Evolutionary conservation across 2,329 filamentous ascomycete species (phyloP).

Genomic region (Diaporthe vexans): DNA sequence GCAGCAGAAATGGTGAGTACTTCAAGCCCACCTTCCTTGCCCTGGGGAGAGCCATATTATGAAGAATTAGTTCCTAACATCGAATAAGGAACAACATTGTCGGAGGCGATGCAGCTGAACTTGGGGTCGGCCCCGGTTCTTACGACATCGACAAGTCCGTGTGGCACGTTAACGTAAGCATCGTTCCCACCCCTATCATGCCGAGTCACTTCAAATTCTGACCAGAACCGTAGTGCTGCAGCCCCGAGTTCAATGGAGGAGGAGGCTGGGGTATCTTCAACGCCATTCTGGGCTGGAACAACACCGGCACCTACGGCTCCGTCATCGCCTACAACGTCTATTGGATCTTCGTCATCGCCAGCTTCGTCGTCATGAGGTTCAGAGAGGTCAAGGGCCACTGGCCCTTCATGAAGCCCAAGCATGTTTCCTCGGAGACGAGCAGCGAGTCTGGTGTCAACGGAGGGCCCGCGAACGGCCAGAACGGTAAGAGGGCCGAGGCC

Average conservation of each 20-base stretch:
- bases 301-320: slow-evolving; percentile 76
- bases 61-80: not conserved
- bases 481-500: slow-evolving; percentile 11
- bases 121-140: slow-evolving; percentile 73
- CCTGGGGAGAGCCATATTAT: not conserved
- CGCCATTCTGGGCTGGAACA: slow-evolving; percentile 78
- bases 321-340: slow-evolving; percentile 79
- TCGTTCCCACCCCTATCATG: not conserved
- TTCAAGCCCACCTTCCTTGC: slow-evolving; percentile 70
- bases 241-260: slow-evolving; percentile 72
- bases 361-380: slow-evolving; percentile 67
- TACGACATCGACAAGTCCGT: slow-evolving; percentile 77
- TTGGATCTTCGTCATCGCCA: slow-evolving; percentile 72
- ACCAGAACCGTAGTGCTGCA: slow-evolving; percentile 70
- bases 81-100: slow-evolving; percentile 49
- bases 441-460: slow-evolving; percentile 25
- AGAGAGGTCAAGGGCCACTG: slow-evolving; percentile 56
- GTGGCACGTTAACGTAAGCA: slow-evolving; percentile 76
- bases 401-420: slow-evolving; percentile 38
- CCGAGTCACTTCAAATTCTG: not conserved
- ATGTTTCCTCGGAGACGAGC: slow-evolving; percentile 11
- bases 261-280: slow-evolving; percentile 83
- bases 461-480: not conserved
- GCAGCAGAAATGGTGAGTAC: slow-evolving; percentile 70
- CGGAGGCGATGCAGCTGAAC: slow-evolving; percentile 70